Evolutionary conservation across 2,329 filamentous ascomycete genomes (phyloP).

Genomic region (Diaporthe humulicola): DNA sequence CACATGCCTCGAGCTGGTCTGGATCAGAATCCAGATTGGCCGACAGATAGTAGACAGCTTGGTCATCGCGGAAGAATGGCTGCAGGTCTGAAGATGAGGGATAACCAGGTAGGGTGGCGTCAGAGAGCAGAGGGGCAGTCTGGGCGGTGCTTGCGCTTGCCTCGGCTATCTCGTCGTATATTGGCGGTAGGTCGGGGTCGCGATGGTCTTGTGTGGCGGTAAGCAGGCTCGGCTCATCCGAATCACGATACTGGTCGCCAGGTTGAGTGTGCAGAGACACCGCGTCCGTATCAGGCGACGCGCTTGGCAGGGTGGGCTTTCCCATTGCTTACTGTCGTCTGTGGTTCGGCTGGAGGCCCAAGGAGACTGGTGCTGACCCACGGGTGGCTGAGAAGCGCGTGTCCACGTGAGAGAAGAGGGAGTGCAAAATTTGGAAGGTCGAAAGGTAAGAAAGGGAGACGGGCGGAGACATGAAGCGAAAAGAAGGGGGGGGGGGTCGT

Average conservation of each 20-base stretch:
- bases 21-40: slow-evolving; percentile 59
- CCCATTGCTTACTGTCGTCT: slow-evolving; percentile 43
- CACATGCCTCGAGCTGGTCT: slow-evolving; percentile 57
- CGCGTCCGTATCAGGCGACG: slow-evolving; percentile 43
- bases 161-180: slow-evolving; percentile 56
- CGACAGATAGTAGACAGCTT: slow-evolving; percentile 55
- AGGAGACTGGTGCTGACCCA: background rate
- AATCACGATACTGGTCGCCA: slow-evolving; percentile 51
- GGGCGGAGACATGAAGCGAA: background rate
- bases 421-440: no score
- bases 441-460: background rate
- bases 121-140: slow-evolving; percentile 45
- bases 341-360: background rate
- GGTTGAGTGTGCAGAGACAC: slow-evolving; percentile 48
- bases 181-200: slow-evolving; percentile 59
- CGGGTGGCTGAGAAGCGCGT: slow-evolving; percentile 3
- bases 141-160: slow-evolving; percentile 37
- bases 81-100: slow-evolving; percentile 39
- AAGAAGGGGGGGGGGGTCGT: background rate
- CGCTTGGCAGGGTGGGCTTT: slow-evolving; percentile 42
- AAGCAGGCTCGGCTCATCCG: slow-evolving; percentile 51
- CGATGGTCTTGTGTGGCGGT: slow-evolving; percentile 25
- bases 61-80: slow-evolving; percentile 34
- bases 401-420: background rate
- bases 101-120: slow-evolving; percentile 3